Percentiles rank a stretch among this genome's conserved stretches.
These are phyloP conservation scores for Emiliania huxleyi DNA, from an alignment of 78 protist genomes.

Conservation along the genomic window DNA sequence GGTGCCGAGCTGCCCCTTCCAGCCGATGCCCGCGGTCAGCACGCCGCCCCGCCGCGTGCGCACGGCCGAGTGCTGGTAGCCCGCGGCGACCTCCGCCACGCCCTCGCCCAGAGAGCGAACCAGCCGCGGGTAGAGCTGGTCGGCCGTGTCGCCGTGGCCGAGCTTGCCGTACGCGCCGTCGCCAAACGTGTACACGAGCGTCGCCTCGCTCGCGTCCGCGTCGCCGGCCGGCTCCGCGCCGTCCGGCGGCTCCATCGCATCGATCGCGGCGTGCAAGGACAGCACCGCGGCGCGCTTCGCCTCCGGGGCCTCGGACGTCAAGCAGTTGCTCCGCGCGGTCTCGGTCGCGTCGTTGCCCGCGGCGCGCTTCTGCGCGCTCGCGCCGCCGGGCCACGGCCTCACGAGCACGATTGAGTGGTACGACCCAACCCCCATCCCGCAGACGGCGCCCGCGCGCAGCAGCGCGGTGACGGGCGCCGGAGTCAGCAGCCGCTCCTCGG, in stretches of 20 bases:
- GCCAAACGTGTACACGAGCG: not conserved
- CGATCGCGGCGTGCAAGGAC: not conserved
- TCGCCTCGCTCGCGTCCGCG: too few relatives aligned
- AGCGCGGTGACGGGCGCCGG: not conserved
- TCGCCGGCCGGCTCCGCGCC: too few relatives aligned
- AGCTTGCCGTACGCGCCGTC: not conserved
- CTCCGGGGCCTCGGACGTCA: not conserved
- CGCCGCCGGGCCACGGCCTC: too few relatives aligned
- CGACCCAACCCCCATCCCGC: not conserved
- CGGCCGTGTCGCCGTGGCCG: slow-evolving; percentile 7
- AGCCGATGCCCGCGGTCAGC: not conserved
- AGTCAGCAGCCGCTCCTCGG: not conserved
- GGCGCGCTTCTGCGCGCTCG: too few relatives aligned
- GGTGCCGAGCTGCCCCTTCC: not conserved
- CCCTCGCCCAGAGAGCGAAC: not conserved
- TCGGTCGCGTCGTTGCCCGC: not conserved
- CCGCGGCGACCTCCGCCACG: not conserved
- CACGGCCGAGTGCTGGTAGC: not conserved
- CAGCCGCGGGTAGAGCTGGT: not conserved
- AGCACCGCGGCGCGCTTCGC: not conserved
- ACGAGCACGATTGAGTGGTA: not conserved
- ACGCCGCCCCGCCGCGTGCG: not conserved
- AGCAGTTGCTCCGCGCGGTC: not conserved
- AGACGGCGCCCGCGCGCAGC: not conserved
- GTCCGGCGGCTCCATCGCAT: not conserved